Conservation (phyloP, 2,329 filamentous ascomycete genomes). For the Trichophyton schoenleinii region DNA sequence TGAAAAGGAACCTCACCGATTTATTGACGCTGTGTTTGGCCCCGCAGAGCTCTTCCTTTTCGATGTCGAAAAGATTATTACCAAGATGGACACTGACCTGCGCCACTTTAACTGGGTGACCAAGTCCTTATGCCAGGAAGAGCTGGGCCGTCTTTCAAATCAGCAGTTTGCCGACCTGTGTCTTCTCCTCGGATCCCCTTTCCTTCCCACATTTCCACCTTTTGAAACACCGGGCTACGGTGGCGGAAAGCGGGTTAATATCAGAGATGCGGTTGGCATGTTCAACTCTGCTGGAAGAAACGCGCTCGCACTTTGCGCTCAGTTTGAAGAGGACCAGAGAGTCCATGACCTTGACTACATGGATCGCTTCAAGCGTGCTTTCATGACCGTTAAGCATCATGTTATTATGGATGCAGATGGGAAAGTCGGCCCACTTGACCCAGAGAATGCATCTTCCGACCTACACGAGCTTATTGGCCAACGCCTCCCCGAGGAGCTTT, state of each 20-base stretch:
- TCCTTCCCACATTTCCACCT: slow-evolving; percentile 66
- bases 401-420: slow-evolving; percentile 69
- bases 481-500: slow-evolving; percentile 76
- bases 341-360: slow-evolving; percentile 62
- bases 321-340: slow-evolving; percentile 67
- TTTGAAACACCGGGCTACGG: slow-evolving; percentile 51
- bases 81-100: slow-evolving; percentile 40
- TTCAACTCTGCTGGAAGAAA: slow-evolving; percentile 54
- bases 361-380: slow-evolving; percentile 74
- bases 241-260: slow-evolving; percentile 43
- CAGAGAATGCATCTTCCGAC: slow-evolving; percentile 62
- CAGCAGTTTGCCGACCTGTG: slow-evolving; percentile 72
- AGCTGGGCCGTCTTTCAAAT: slow-evolving; percentile 51
- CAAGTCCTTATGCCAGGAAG: slow-evolving; percentile 58
- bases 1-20: slow-evolving; percentile 55
- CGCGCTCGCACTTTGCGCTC: slow-evolving; percentile 60
- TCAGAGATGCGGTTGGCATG: slow-evolving; percentile 67
- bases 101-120: slow-evolving; percentile 51
- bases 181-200: slow-evolving; percentile 69
- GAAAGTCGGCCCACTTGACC: slow-evolving; percentile 60
- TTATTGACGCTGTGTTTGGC: slow-evolving; percentile 64
- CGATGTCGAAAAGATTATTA: slow-evolving; percentile 65
- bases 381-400: slow-evolving; percentile 76
- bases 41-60: slow-evolving; percentile 77
- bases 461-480: slow-evolving; percentile 85